A percentile compares a stretch with the other conserved stretches of the same genome.
These are phyloP conservation scores for Tulasnella sp. DNA, from an alignment of 768 basidiomycete species.

Conservation along the genomic window DNA sequence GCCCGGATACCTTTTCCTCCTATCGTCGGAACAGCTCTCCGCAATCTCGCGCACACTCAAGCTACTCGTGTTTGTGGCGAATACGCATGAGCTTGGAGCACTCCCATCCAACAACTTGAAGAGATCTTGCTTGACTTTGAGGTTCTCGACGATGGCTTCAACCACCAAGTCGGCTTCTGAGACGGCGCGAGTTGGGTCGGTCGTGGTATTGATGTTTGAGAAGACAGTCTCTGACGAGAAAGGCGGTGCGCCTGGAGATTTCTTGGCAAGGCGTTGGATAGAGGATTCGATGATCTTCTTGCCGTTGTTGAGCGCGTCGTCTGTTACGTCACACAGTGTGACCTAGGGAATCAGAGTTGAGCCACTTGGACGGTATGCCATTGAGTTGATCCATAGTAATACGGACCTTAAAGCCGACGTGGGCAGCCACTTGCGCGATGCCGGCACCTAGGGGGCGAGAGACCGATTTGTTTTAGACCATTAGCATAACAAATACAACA, in stretches of 20 bases:
- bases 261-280: slow-evolving; percentile 46
- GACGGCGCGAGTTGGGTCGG: slow-evolving; percentile 46
- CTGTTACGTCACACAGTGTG: slow-evolving; percentile 46
- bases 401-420: slow-evolving; percentile 46
- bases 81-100: slow-evolving; percentile 44
- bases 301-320: slow-evolving; percentile 45
- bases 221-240: slow-evolving; percentile 41
- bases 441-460: slow-evolving; percentile 44
- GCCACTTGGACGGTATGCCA: background rate
- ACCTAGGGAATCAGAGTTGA: slow-evolving; percentile 40
- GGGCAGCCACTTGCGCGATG: slow-evolving; percentile 50
- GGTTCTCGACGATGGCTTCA: slow-evolving; percentile 51
- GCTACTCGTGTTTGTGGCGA: slow-evolving; percentile 50
- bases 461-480: background rate
- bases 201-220: slow-evolving; percentile 45
- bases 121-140: slow-evolving; percentile 49
- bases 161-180: slow-evolving; percentile 47
- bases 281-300: slow-evolving; percentile 48
- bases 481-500: background rate
- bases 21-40: slow-evolving; percentile 40
- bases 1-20: slow-evolving; percentile 36
- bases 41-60: slow-evolving; percentile 48
- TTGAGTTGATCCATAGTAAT: slow-evolving; percentile 19
- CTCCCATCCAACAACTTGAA: slow-evolving; percentile 46
- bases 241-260: slow-evolving; percentile 42